Evolutionary conservation across 345 rosid genomes (phyloP).

Genomic region (Bruguiera sexangula): DNA sequence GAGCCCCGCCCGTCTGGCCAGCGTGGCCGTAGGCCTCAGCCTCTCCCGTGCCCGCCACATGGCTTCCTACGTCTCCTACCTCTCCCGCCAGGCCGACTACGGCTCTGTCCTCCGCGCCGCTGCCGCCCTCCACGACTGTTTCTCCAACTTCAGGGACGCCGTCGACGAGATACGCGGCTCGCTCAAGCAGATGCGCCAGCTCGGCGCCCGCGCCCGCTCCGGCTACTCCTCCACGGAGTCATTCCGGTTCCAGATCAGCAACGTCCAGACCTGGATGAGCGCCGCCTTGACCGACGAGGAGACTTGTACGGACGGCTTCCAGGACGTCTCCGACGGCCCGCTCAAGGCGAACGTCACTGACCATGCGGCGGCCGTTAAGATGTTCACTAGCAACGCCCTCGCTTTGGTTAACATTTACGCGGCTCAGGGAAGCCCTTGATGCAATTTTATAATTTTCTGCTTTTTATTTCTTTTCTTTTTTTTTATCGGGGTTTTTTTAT

Average conservation of each 20-base stretch:
- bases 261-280: constrained; percentile 96
- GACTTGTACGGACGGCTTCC: constrained; percentile 88
- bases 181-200: constrained; percentile 58
- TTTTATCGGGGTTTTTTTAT: no score
- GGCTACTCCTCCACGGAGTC: constrained; percentile 22
- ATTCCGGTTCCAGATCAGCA: constrained; percentile 67
- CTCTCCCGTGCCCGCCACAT: constrained; percentile 48
- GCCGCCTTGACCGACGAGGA: constrained; percentile 88
- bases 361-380: constrained; percentile 50
- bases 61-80: constrained; percentile 50
- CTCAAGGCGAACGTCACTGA: constrained; percentile 38
- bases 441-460: no score
- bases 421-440: constrained; percentile 36
- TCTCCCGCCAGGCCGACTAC: constrained; percentile 58
- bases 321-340: constrained; percentile 31
- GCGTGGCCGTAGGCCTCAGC: constrained; percentile 54
- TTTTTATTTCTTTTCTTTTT: no score
- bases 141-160: constrained; percentile 76
- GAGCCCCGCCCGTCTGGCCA: constrained; percentile 60
- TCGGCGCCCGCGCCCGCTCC: constrained; percentile 34
- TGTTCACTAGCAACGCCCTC: constrained; percentile 75
- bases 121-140: constrained; percentile 81
- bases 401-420: constrained; percentile 65
- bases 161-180: constrained; percentile 80
- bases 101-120: constrained; percentile 46